These are phyloP conservation scores for Herpetospermum pedunculosum DNA, from an alignment of 306 rosid genomes.

Conservation along the genomic window DNA sequence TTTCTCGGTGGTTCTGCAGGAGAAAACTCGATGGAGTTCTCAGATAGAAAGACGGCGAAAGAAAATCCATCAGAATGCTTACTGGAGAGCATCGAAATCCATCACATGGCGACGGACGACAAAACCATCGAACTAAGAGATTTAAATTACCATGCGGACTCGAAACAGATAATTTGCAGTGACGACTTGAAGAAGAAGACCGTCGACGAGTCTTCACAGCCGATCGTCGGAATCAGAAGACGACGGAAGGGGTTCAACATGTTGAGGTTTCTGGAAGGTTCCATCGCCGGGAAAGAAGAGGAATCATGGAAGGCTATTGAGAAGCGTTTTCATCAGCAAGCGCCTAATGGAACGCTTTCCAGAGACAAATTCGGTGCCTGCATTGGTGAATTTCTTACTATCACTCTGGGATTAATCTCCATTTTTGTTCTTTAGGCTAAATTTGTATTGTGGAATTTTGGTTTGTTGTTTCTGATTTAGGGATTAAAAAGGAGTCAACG, in stretches of 20 bases:
- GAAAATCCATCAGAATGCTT: constrained; percentile 32
- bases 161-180: constrained; percentile 6
- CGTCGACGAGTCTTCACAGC: constrained; percentile 4
- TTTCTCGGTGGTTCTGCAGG: not conserved
- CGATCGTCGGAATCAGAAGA: constrained; percentile 12
- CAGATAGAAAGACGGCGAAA: constrained; percentile 9
- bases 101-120: constrained; percentile 24
- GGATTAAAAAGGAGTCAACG: constrained; percentile 48
- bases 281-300: constrained; percentile 52
- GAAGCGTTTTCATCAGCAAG: constrained; percentile 40
- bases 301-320: constrained; percentile 63
- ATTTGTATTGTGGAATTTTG: not conserved
- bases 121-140: not conserved
- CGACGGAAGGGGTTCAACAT: constrained; percentile 39
- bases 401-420: not conserved
- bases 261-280: constrained; percentile 65
- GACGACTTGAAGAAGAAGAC: constrained; percentile 23
- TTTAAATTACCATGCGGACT: constrained; percentile 7
- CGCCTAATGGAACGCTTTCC: constrained; percentile 33
- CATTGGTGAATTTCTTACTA: constrained; percentile 34
- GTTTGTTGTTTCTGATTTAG: constrained; percentile 10
- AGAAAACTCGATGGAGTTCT: constrained; percentile 7
- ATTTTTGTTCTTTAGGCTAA: not conserved
- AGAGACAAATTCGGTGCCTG: constrained; percentile 71
- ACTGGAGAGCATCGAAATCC: constrained; percentile 50